Conservation (phyloP, 208 protist genomes). For the Plasmodiophora brassicae region DNA sequence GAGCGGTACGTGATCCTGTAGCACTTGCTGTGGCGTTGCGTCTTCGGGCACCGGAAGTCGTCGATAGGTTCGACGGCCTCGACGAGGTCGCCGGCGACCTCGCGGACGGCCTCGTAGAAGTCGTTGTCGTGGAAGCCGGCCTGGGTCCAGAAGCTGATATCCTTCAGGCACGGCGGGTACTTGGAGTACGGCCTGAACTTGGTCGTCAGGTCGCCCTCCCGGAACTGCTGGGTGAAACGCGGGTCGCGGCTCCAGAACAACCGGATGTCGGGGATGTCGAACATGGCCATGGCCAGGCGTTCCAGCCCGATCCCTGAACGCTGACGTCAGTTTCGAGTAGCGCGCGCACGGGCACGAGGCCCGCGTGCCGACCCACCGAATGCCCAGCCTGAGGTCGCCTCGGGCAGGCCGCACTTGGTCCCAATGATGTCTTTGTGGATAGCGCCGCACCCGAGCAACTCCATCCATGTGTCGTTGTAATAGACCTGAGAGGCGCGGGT, state of each 20-base stretch:
- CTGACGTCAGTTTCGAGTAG: not conserved
- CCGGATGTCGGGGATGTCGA: constrained; percentile 77
- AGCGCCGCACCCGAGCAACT: constrained; percentile 48
- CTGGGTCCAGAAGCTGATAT: constrained; percentile 71
- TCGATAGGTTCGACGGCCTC: constrained; percentile 64
- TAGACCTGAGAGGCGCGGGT: constrained; percentile 53
- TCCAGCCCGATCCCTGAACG: constrained; percentile 70
- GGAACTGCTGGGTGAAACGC: constrained; percentile 52
- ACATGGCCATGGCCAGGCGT: constrained; percentile 75
- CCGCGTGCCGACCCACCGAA: no score
- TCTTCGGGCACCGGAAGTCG: constrained; percentile 72
- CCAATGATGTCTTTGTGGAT: not conserved
- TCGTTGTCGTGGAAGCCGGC: constrained; percentile 65
- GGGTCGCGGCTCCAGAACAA: constrained; percentile 75
- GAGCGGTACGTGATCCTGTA: constrained; percentile 75
- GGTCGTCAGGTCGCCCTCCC: not conserved
- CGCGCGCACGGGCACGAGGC: no score
- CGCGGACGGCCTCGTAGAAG: constrained; percentile 69
- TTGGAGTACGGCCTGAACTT: constrained; percentile 67
- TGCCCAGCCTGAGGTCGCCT: not conserved
- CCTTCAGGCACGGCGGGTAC: constrained; percentile 69
- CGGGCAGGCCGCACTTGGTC: not conserved
- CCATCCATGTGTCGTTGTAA: constrained; percentile 72
- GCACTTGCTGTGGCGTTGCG: constrained; percentile 57
- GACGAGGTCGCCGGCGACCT: constrained; percentile 60